A percentile compares a stretch with the other conserved stretches of the same genome.
Conservation (phyloP, 164 flowering plant species). For the Piper longum region DNA sequence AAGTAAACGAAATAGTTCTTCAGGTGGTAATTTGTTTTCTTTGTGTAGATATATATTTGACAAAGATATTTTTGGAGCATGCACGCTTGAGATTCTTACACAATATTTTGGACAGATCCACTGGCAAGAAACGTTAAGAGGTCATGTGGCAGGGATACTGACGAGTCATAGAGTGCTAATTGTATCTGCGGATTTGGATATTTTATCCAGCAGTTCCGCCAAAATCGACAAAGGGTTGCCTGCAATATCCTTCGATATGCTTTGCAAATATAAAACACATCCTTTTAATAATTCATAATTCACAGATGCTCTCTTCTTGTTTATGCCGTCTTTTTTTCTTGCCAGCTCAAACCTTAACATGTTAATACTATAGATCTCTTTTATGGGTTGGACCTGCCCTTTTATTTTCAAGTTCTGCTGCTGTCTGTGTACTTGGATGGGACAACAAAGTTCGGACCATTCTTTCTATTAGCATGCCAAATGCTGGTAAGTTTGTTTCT, state of each 20-base stretch:
- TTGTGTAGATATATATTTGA: too few species aligned
- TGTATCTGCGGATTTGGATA: conserved; percentile 72
- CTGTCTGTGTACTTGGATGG: conserved; percentile 87
- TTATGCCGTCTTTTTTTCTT: background rate
- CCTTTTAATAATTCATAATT: background rate
- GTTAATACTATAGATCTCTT: conserved; percentile 78
- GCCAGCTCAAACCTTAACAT: conserved; percentile 33
- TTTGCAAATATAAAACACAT: background rate
- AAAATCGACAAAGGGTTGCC: conserved; percentile 90
- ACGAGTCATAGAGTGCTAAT: conserved; percentile 83
- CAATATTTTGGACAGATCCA: conserved; percentile 49
- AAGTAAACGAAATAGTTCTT: conserved; percentile 66
- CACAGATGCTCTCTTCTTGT: background rate
- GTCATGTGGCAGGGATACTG: conserved; percentile 86
- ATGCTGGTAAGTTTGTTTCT: conserved; percentile 39
- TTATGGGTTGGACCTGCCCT: conserved; percentile 99
- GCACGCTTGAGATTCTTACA: background rate
- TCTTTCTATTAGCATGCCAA: conserved; percentile 73
- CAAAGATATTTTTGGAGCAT: background rate
- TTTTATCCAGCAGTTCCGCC: conserved; percentile 58
- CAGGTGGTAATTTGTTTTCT: conserved; percentile 38
- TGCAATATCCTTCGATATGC: conserved; percentile 75
- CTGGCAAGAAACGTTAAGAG: conserved; percentile 97
- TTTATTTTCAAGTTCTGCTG: conserved; percentile 81
- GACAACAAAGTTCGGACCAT: conserved; percentile 89